These are phyloP conservation scores for Biscutella auriculata DNA, from an alignment of 441 rosid species.

Conservation along the genomic window DNA sequence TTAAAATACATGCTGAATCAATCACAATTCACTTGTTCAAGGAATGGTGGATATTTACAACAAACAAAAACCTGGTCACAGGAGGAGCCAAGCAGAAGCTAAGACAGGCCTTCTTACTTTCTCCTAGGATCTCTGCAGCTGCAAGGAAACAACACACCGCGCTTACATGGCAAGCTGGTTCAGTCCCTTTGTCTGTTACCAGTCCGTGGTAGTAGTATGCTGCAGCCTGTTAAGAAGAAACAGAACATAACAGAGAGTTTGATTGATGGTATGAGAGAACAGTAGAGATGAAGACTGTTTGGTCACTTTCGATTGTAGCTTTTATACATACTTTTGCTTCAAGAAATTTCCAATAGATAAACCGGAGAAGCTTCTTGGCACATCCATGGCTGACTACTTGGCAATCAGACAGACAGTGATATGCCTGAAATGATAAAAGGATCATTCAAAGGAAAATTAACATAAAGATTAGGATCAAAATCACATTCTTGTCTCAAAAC, in stretches of 20 bases:
- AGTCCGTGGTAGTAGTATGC: slow-evolving; percentile 89
- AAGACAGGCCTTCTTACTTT: slow-evolving; percentile 82
- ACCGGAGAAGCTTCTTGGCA: slow-evolving; percentile 68
- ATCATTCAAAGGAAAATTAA: background rate
- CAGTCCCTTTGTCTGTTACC: slow-evolving; percentile 72
- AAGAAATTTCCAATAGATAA: slow-evolving; percentile 80
- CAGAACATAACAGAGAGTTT: background rate
- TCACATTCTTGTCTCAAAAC: background rate
- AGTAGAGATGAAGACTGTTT: background rate
- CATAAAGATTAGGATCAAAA: background rate
- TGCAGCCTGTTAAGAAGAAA: slow-evolving; percentile 45
- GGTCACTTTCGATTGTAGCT: background rate
- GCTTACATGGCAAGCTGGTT: slow-evolving; percentile 46
- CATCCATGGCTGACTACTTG: slow-evolving; percentile 28
- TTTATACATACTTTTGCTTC: slow-evolving; percentile 62
- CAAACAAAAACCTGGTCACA: slow-evolving; percentile 44
- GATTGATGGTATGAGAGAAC: background rate
- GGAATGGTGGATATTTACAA: background rate
- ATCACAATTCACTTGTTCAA: background rate
- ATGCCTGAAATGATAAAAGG: slow-evolving; percentile 38
- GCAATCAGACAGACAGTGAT: slow-evolving; percentile 51
- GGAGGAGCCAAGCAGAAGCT: slow-evolving; percentile 70
- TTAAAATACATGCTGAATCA: background rate
- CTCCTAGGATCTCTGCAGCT: slow-evolving; percentile 56
- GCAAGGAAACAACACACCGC: slow-evolving; percentile 84